These are phyloP conservation scores for Amylocystis lapponica DNA, from an alignment of 768 basidiomycete genomes.

Conservation along the genomic window DNA sequence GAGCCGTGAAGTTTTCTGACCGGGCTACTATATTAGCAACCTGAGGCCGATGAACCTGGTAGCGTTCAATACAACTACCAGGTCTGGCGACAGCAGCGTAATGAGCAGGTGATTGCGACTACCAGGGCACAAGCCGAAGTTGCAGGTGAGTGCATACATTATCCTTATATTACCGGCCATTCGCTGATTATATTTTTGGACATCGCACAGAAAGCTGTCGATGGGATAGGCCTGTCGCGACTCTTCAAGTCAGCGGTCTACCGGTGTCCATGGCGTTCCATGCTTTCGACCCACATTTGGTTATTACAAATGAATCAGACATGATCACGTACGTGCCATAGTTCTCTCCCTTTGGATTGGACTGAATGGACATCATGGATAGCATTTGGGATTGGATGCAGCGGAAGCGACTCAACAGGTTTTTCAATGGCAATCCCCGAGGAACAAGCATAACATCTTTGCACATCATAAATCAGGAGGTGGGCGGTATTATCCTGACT, in stretches of 20 bases:
- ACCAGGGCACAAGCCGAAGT: slow-evolving; percentile 64
- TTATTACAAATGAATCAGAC: slow-evolving; percentile 80
- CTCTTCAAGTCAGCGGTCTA: slow-evolving; percentile 50
- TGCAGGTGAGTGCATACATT: slow-evolving; percentile 53
- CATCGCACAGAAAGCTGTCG: slow-evolving; percentile 55
- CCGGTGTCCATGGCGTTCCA: slow-evolving; percentile 85
- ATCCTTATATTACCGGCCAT: neutral
- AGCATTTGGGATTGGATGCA: slow-evolving; percentile 96
- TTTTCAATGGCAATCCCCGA: slow-evolving; percentile 82
- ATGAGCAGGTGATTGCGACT: slow-evolving; percentile 70
- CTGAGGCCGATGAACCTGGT: slow-evolving; percentile 94
- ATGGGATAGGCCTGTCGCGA: slow-evolving; percentile 73
- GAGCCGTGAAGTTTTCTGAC: no score
- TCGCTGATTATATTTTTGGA: slow-evolving; percentile 7
- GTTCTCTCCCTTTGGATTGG: neutral
- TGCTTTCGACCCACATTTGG: slow-evolving; percentile 84
- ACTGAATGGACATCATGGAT: slow-evolving; percentile 5
- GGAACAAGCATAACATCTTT: slow-evolving; percentile 84
- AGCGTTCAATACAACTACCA: slow-evolving; percentile 92
- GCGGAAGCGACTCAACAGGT: slow-evolving; percentile 69
- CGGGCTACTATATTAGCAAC: slow-evolving; percentile 51
- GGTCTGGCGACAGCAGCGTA: slow-evolving; percentile 88
- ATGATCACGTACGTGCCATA: slow-evolving; percentile 62
- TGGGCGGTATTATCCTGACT: slow-evolving; percentile 83
- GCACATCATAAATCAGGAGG: slow-evolving; percentile 93